Conservation (phyloP, 805 yeast species). For the Lipomyces starkeyi region DNA sequence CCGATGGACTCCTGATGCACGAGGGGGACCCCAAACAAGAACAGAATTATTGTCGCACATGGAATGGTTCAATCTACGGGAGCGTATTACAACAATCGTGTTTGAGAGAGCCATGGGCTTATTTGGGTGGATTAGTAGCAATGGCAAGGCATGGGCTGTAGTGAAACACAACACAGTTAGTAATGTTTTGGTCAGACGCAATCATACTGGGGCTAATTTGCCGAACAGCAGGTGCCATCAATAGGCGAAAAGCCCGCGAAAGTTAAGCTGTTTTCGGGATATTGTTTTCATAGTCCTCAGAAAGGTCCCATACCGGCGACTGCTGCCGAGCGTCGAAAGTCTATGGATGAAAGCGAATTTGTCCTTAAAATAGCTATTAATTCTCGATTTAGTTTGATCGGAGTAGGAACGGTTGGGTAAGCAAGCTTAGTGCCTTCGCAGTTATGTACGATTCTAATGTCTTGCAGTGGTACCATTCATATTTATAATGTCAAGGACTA, state of each 20-base stretch:
- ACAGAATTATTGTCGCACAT: slow-evolving; percentile 39
- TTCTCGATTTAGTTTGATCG: slow-evolving; percentile 50
- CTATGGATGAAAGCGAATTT: slow-evolving; percentile 16
- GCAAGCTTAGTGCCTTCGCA: neutral
- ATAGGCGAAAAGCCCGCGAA: slow-evolving; percentile 22
- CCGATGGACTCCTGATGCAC: slow-evolving; percentile 34
- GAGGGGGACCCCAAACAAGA: slow-evolving; percentile 35
- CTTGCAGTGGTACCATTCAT: slow-evolving; percentile 45
- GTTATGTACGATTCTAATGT: neutral
- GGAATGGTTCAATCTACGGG: slow-evolving; percentile 40
- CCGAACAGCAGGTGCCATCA: slow-evolving; percentile 13
- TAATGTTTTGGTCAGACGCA: neutral
- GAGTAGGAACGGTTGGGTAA: slow-evolving; percentile 47
- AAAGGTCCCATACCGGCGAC: slow-evolving; percentile 12
- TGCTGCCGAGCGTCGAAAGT: slow-evolving; percentile 8
- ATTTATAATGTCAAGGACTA: slow-evolving; percentile 50
- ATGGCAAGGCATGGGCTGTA: slow-evolving; percentile 42
- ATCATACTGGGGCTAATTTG: neutral
- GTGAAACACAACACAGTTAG: slow-evolving; percentile 15
- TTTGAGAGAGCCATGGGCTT: slow-evolving; percentile 45
- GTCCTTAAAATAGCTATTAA: slow-evolving; percentile 48
- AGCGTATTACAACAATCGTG: slow-evolving; percentile 35
- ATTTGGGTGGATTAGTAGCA: slow-evolving; percentile 41
- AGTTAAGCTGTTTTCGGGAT: slow-evolving; percentile 25
- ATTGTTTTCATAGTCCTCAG: slow-evolving; percentile 21